phyloP scores from a whole-genome alignment of 1,284 basidiomycete species.

The Boletus subluridellus region DNA sequence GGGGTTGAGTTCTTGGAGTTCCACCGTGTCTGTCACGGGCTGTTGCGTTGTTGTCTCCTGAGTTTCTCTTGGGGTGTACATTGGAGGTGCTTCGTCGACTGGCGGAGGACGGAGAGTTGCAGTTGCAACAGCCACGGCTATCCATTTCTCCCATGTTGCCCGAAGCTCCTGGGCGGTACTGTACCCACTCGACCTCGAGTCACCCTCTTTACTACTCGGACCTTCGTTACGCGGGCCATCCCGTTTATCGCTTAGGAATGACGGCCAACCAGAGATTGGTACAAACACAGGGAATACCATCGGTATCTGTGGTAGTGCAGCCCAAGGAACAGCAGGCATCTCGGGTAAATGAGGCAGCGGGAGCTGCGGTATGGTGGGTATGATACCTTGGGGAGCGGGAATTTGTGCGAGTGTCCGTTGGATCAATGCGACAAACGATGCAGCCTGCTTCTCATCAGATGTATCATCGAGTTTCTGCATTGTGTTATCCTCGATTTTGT shows the following conservation, averaged over 20 bases:
- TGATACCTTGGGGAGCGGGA: conserved; percentile 54
- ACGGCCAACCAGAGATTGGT: conserved; percentile 65
- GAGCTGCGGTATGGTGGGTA: conserved; percentile 56
- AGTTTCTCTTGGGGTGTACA: conserved; percentile 60
- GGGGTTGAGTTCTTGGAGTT: conserved; percentile 14
- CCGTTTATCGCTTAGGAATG: conserved; percentile 53
- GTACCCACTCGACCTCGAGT: conserved; percentile 35
- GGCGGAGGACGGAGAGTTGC: conserved; percentile 44
- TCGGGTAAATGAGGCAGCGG: conserved; percentile 51
- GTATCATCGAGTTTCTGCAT: conserved; percentile 16
- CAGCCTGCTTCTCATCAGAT: conserved; percentile 62
- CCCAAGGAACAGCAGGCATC: conserved; percentile 63
- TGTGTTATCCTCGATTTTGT: conserved; percentile 25
- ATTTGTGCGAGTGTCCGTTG: conserved; percentile 72
- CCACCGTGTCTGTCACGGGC: background rate
- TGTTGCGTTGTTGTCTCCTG: conserved; percentile 22
- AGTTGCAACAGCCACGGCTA: conserved; percentile 48
- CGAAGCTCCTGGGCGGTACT: conserved; percentile 59
- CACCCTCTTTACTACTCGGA: conserved; percentile 35
- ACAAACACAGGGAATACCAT: conserved; percentile 77
- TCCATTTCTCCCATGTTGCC: conserved; percentile 71
- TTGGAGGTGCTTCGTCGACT: conserved; percentile 60
- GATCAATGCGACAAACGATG: conserved; percentile 67
- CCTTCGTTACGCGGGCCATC: conserved; percentile 31
- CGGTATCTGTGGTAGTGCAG: conserved; percentile 64